Evolutionary conservation across 345 rosid genomes (phyloP).

Genomic region (Raphanus raphanistrum): DNA sequence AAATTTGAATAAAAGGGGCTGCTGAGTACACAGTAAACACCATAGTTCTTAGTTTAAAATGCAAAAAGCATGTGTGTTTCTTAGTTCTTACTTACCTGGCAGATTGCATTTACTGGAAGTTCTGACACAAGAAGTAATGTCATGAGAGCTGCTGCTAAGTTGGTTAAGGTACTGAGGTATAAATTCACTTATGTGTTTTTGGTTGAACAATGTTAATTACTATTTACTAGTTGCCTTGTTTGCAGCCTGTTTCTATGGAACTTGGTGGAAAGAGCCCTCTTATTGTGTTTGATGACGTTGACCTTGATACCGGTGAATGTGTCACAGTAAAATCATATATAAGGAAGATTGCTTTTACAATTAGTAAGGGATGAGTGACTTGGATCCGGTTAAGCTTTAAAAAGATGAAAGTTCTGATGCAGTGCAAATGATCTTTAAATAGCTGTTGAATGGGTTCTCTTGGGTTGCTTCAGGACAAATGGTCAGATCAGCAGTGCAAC

Average conservation of each 20-base stretch:
- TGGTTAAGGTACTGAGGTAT: constrained; percentile 61
- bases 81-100: constrained; percentile 7
- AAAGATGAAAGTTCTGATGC: constrained; percentile 10
- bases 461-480: constrained; percentile 97
- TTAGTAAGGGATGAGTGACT: neutral
- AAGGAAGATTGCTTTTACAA: constrained; percentile 3
- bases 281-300: constrained; percentile 86
- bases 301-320: constrained; percentile 71
- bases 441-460: constrained; percentile 88
- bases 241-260: constrained; percentile 86
- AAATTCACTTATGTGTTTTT: neutral
- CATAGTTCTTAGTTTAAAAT: too few relatives aligned
- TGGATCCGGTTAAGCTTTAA: neutral
- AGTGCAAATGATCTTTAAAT: constrained; percentile 3
- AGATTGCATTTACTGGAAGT: constrained; percentile 97
- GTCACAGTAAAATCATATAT: neutral
- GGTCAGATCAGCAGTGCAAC: constrained; percentile 98
- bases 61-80: constrained; percentile 3
- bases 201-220: constrained; percentile 5
- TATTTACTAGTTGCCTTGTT: too few relatives aligned
- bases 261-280: constrained; percentile 96
- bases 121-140: constrained; percentile 76
- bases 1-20: too few relatives aligned
- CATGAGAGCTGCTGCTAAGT: constrained; percentile 76
- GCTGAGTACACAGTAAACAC: too few relatives aligned